Evolutionary conservation across 2,329 filamentous ascomycete genomes (phyloP), one percentile per base, ranked within the genome.

Genomic region (Ascocoryne sarcoides): DNA sequence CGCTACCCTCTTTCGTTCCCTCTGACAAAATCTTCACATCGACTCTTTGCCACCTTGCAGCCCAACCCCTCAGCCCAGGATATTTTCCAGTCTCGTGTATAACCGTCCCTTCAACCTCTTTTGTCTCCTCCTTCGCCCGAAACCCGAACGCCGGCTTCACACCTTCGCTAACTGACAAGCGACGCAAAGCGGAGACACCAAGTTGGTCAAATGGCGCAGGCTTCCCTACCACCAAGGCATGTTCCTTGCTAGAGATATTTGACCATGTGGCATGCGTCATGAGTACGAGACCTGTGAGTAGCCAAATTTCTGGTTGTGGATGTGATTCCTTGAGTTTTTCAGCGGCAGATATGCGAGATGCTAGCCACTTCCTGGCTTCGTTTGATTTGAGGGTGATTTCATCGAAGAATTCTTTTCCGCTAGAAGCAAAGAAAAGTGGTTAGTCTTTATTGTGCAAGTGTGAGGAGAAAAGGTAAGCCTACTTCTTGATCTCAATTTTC

Each of bases 211-310:
- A 54, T 3, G 51, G 51, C 21, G 51, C 49, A 31, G 37, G 43
- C 2, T 37, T 17, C 9, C 51, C 51, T 10, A 48, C 37, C 2
- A 37, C 38, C 36, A 52, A 54, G 12, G 31, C 28, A n/a, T n/a
- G n/a, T 20, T 49, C 43, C 16, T 42, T 35, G 41, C 40, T 43
- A 2, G 49, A 48, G 9, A 54, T 40, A 17, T 19, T 34, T 0
- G 46, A 50, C 51, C 51, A 54, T 21, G 51, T 54, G 8, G 51
- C 46, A 31, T 54, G 51, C 20, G 47, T 48, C 49, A 54, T 52
- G 19, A 54, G 46, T 16, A 54, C 42, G 8, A 54, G 33, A 4
- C 51, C 51, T 3, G 51, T 54, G 5, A 49, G 39, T 43, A 54
- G 47, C 47, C 48, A 54, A 10, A 52, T 49, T 9, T 46, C 31